A percentile compares a stretch with the other conserved stretches of the same genome.
Conservation (phyloP, 1,284 basidiomycete species). For the Tetrapyrgos nigripes region DNA sequence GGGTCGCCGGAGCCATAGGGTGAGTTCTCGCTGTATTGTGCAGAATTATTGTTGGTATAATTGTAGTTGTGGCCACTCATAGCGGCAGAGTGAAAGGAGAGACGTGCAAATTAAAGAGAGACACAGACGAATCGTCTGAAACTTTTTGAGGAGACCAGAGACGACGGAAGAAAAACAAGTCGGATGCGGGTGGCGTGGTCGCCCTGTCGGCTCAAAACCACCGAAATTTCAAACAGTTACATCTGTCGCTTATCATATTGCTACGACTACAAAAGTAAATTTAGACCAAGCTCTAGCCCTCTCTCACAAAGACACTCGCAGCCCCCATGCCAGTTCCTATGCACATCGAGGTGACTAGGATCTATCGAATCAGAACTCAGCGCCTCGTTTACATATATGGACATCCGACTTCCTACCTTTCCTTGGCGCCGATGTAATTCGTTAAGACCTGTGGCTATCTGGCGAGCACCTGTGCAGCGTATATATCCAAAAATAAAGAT, state of each 20-base stretch:
- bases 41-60: constrained; percentile 5
- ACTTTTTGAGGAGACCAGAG: background rate
- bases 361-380: constrained; percentile 40
- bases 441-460: constrained; percentile 87
- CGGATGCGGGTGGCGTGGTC: background rate
- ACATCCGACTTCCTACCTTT: constrained; percentile 57
- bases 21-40: constrained; percentile 1
- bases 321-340: constrained; percentile 90
- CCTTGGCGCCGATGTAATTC: constrained; percentile 80
- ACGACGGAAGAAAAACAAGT: background rate
- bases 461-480: constrained; percentile 88
- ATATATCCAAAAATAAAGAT: constrained; percentile 32
- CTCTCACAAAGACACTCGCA: constrained; percentile 74
- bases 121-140: background rate
- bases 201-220: too few species aligned
- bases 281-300: too few species aligned
- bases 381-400: background rate
- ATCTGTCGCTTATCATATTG: too few species aligned
- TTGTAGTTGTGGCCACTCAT: constrained; percentile 4
- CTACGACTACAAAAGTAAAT: too few species aligned
- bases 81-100: background rate
- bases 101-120: background rate
- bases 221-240: too few species aligned
- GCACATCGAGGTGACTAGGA: constrained; percentile 87
- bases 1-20: constrained; percentile 66